These are phyloP conservation scores for Mycena haematopus DNA, from an alignment of 768 basidiomycete species.

Conservation along the genomic window DNA sequence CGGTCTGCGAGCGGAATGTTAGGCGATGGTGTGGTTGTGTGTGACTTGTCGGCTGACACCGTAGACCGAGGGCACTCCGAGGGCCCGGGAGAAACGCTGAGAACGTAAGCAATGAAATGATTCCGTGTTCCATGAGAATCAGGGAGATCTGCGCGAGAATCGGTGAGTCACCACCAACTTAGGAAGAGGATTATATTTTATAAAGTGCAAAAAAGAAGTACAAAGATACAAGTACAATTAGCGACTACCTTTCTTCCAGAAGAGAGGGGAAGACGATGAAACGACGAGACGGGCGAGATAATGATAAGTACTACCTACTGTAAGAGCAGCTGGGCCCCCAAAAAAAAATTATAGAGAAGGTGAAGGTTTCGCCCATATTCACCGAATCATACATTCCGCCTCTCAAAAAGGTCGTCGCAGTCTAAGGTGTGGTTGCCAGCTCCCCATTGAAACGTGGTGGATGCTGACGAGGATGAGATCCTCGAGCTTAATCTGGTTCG, in stretches of 20 bases:
- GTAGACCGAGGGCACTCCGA: background rate
- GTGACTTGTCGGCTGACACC: background rate
- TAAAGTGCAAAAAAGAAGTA: slow-evolving; percentile 4
- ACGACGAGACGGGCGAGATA: slow-evolving; percentile 17
- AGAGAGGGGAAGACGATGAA: slow-evolving; percentile 16
- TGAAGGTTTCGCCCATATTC: slow-evolving; percentile 18
- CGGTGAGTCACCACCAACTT: background rate
- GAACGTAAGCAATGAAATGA: too few relatives aligned
- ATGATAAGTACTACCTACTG: slow-evolving; percentile 26
- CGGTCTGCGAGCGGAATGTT: background rate
- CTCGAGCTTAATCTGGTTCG: slow-evolving; percentile 62
- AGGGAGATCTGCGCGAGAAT: background rate
- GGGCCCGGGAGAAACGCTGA: background rate
- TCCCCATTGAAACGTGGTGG: slow-evolving; percentile 83
- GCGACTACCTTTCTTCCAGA: slow-evolving; percentile 25
- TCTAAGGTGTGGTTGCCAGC: slow-evolving; percentile 82
- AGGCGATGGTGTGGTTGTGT: background rate
- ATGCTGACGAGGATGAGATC: slow-evolving; percentile 78
- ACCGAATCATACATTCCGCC: slow-evolving; percentile 12
- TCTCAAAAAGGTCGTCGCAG: slow-evolving; percentile 48
- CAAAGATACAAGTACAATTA: slow-evolving; percentile 25
- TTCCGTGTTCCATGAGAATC: background rate
- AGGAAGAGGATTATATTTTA: background rate
- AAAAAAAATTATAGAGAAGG: background rate
- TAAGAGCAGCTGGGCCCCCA: slow-evolving; percentile 9